Base-by-base conservation (phyloP, 768 basidiomycete species). In the Galerina marginata region DNA sequence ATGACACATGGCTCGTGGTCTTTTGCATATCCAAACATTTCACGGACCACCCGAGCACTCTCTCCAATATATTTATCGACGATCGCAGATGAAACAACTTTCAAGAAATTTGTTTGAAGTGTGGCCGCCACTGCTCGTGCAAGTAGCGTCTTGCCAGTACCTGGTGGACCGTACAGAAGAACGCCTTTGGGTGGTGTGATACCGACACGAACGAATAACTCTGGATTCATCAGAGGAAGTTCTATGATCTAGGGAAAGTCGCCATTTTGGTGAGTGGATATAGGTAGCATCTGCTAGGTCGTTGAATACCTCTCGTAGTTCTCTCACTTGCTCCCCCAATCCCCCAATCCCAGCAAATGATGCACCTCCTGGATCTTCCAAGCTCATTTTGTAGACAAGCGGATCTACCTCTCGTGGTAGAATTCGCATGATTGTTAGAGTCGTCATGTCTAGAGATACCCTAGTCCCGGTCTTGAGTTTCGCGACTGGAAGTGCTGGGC, bases 1-100 rank as follows among this genome's bases (percentile, higher is more conserved):
- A 97, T 97, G 58, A 97, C 94, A 72, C 95, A 99, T 46, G 97
- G 97, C 75, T 99, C 97, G 71, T 99, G 96, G 74, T 99, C 96
- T 61, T 82, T 85, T 11, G 97, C 97, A 74, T 98, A 99, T 25
- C 93, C 95, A 70, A 99, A 99, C 97, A 99, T 99, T 75, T 99
- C 97, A 65, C 97, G 86, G 25, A 99, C 90, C 9, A 99, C 87
- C 54, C 97, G 86, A 16, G 97, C 97, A 59, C 92, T 95, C 79
- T 99, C 97, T 67, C 97, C 97, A 49, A 99, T 99, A 72, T 99
- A 99, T 76, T 99, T 95, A 81, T 95, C 90, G 62, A 99, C 92
- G 67, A 99, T 98, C 14, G 97, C 97, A 23, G 95, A 97, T 2
- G 95, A 96, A 50, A 99, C 97, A 54, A 99, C 96, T 75, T 99